A percentile compares a stretch with the other conserved stretches of the same genome.
Conservation (phyloP, 163 green algal species). For the Chlorella variabilis region DNA sequence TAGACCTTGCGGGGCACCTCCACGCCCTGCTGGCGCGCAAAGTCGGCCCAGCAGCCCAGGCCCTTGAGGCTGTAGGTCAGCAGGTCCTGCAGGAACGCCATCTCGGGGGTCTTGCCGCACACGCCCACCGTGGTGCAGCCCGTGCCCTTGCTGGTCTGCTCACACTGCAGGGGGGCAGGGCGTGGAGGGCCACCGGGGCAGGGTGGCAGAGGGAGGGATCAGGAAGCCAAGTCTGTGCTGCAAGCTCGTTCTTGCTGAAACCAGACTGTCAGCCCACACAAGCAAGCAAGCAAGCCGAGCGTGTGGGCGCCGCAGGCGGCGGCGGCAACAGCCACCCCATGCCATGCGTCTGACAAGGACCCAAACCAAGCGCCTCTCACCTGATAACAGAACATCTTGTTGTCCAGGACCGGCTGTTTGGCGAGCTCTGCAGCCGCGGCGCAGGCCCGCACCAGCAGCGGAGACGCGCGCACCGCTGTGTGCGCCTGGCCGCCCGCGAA, state of each 20-base stretch:
- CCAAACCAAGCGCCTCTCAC: too few relatives aligned
- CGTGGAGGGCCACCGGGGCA: background rate
- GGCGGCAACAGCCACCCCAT: too few relatives aligned
- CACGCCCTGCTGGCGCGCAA: slow-evolving; percentile 35
- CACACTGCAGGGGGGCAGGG: slow-evolving; percentile 40
- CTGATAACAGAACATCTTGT: slow-evolving; percentile 59
- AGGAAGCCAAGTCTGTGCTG: too few relatives aligned
- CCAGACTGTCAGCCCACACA: too few relatives aligned
- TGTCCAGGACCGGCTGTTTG: slow-evolving; percentile 31
- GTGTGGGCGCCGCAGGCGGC: too few relatives aligned
- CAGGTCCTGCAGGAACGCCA: slow-evolving; percentile 67
- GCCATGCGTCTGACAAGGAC: too few relatives aligned
- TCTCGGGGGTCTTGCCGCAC: slow-evolving; percentile 76
- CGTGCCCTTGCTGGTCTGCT: slow-evolving; percentile 53
- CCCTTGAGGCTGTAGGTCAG: slow-evolving; percentile 65
- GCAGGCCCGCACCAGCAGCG: background rate
- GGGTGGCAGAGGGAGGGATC: too few relatives aligned
- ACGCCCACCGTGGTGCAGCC: slow-evolving; percentile 59
- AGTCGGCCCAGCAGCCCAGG: slow-evolving; percentile 55
- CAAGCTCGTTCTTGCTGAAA: too few relatives aligned
- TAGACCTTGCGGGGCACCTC: slow-evolving; percentile 48
- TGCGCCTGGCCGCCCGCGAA: background rate
- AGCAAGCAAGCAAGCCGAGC: too few relatives aligned
- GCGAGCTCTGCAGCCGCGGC: background rate
- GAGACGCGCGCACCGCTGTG: too few relatives aligned